Evolutionary conservation across 331 rosid genomes (phyloP).

Genomic region (Pyracantha coccinea): DNA sequence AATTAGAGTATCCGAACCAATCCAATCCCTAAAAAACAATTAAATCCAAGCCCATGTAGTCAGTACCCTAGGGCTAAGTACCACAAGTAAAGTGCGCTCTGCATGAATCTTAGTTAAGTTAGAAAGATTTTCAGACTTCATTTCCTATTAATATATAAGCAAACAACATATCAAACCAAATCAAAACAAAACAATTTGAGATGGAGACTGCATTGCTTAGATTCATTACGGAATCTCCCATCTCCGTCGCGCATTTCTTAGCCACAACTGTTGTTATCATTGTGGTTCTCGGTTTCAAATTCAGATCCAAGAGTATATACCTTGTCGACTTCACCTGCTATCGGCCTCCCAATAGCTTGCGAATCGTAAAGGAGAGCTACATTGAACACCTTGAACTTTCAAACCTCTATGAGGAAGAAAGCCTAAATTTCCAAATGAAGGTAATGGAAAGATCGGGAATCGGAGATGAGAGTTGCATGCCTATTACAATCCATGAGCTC

Average conservation of each 20-base stretch:
- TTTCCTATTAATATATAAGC: too few species aligned
- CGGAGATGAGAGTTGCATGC: constrained; percentile 50
- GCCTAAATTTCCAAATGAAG: constrained; percentile 31
- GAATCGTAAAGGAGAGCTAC: constrained; percentile 27
- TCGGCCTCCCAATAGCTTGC: constrained; percentile 38
- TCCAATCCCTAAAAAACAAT: too few species aligned
- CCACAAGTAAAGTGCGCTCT: too few species aligned
- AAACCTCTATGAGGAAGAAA: constrained; percentile 16
- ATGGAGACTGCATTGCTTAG: background rate
- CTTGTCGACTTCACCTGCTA: constrained; percentile 55
- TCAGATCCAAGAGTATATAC: constrained; percentile 24
- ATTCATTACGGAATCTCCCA: background rate
- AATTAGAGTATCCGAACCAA: too few species aligned
- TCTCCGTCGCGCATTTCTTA: background rate
- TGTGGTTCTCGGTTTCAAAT: background rate
- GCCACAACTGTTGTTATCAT: constrained; percentile 5
- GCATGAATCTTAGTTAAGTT: too few species aligned
- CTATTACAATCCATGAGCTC: constrained; percentile 34
- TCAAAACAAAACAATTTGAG: background rate
- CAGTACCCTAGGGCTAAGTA: too few species aligned
- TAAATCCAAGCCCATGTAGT: too few species aligned
- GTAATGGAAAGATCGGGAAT: constrained; percentile 58
- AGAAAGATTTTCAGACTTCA: background rate
- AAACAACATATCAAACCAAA: too few species aligned
- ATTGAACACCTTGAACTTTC: constrained; percentile 24